These are phyloP conservation scores for Macrotyloma uniflorum DNA, from an alignment of 306 rosid species.

Conservation along the genomic window DNA sequence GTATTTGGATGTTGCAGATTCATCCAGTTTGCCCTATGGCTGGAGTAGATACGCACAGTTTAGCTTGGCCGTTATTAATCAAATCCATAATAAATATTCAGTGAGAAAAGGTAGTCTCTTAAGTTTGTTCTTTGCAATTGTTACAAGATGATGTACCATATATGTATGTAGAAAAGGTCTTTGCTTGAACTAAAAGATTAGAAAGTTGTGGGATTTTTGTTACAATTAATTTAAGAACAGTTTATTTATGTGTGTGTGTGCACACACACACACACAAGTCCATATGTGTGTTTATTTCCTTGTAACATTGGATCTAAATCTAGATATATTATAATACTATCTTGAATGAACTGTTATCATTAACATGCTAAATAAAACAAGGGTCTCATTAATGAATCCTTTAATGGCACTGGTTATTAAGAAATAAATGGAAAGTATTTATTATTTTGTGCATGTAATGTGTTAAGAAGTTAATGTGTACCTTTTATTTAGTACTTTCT, in stretches of 20 bases:
- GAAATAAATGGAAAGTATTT: neutral
- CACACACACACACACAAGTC: no score
- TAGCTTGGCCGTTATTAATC: constrained; percentile 79
- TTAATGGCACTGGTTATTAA: neutral
- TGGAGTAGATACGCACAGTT: constrained; percentile 94
- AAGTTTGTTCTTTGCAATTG: constrained; percentile 21
- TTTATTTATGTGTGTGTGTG: neutral
- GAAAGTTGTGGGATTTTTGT: constrained; percentile 13
- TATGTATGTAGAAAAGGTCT: constrained; percentile 24
- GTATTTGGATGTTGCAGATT: constrained; percentile 91
- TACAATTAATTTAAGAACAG: constrained; percentile 30
- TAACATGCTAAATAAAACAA: constrained; percentile 1
- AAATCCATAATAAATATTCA: constrained; percentile 64
- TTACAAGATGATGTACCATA: constrained; percentile 16
- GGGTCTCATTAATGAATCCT: constrained; percentile 3
- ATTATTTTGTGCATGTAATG: neutral
- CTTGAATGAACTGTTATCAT: constrained; percentile 23
- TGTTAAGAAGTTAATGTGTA: neutral
- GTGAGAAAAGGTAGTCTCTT: constrained; percentile 75
- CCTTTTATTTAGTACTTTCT: neutral
- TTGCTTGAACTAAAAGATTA: constrained; percentile 18
- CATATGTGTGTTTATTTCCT: neutral
- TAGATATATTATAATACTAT: constrained; percentile 16
- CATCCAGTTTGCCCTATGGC: constrained; percentile 77
- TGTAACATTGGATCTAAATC: neutral